Evolutionary conservation across 148 eudicot species (phyloP), one percentile per base, ranked within the genome.

Genomic region (Silene uniflora): DNA sequence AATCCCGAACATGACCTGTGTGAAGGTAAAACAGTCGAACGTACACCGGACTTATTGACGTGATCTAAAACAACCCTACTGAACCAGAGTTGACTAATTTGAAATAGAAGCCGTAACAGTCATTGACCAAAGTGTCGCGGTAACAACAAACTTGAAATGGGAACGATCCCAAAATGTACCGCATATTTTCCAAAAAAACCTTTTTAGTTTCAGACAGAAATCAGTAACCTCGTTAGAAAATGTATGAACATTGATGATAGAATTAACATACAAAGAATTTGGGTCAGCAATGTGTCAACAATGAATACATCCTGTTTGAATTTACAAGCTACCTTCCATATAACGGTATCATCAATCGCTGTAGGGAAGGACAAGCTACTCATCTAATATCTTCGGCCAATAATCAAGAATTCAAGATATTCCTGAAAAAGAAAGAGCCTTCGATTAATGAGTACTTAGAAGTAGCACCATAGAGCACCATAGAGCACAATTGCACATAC

Each of bases 281-380:
- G 8, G 6, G 27, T 47, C 56, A 29, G 29, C 17, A 70, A 70
- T 69, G 59, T 42, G 68, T 47, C 73, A 35, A 68, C 78, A 74
- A 61, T 74, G 69, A 52, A 52, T 79, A 54, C 56, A 72, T 16
- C 44, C 58, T 44, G 77, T 61, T 72, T 76, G 67, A 76, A 81
- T 76, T 61, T 81, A 76, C 80, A 76, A 72, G 74, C 77, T 49
- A 76, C 70, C 80, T 35, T 72, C 70, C 2, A 42, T 27, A 76
- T 21, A 44, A 67, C 75, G 75, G 54, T 71, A 44, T 78, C 76
- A 81, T 42, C 70, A 76, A 76, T 73, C 14, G 42, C 7, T 6
- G 69, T 3, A 39, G 63, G 44, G 44, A 39, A 6, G 44, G 44
- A 8, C 39, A 80, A 80, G 24, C 19, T 46, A 61, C 21, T 60